Conservation (phyloP, 805 yeast genomes). For the Saturnispora bothae region DNA sequence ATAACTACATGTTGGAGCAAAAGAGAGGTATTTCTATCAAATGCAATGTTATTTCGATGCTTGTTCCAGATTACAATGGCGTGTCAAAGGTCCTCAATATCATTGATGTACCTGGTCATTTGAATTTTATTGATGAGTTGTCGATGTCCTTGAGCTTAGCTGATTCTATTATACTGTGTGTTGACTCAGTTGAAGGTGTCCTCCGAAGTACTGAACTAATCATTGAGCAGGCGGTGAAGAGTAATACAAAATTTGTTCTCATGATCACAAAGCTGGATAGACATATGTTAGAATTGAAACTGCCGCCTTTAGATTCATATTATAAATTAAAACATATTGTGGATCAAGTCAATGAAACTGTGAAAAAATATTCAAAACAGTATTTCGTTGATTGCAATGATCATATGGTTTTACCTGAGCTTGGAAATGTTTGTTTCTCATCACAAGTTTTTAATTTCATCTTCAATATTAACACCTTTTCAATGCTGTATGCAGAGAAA, state of each 20-base stretch:
- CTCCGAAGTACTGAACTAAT: slow-evolving; percentile 44
- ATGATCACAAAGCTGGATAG: slow-evolving; percentile 79
- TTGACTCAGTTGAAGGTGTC: slow-evolving; percentile 84
- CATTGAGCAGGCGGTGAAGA: slow-evolving; percentile 41
- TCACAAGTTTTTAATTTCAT: slow-evolving; percentile 52
- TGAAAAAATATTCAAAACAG: slow-evolving; percentile 21
- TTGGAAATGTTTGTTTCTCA: slow-evolving; percentile 64
- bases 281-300: slow-evolving; percentile 63
- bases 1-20: slow-evolving; percentile 57
- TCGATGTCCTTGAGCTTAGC: slow-evolving; percentile 44
- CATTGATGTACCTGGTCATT: slow-evolving; percentile 89
- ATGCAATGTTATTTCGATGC: slow-evolving; percentile 47
- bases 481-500: slow-evolving; percentile 35
- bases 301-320: slow-evolving; percentile 68
- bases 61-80: slow-evolving; percentile 41
- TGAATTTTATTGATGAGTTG: slow-evolving; percentile 70
- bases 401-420: slow-evolving; percentile 42
- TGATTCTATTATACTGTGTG: slow-evolving; percentile 59
- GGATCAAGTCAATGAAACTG: slow-evolving; percentile 51
- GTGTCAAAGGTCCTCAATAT: slow-evolving; percentile 53
- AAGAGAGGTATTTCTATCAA: slow-evolving; percentile 63
- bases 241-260: slow-evolving; percentile 43
- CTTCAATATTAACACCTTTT: slow-evolving; percentile 61
- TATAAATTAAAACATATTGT: slow-evolving; percentile 52
- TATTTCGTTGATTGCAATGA: slow-evolving; percentile 13